These are phyloP conservation scores for Phalaenopsis hybrid DNA, from an alignment of 116 monocot species.

Conservation along the genomic window DNA sequence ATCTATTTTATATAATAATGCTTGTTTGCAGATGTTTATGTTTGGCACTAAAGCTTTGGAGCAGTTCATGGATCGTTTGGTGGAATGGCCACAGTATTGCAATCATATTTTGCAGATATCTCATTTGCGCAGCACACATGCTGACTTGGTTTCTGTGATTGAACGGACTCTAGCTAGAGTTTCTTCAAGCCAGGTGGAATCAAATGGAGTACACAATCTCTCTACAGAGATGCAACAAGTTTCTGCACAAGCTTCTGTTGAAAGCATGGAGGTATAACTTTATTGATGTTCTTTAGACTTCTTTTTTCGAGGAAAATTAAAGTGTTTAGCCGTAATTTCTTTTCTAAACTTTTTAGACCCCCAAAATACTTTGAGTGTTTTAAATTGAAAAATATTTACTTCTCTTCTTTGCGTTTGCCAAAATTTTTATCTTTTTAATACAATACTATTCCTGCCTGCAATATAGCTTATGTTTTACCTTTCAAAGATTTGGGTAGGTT, in stretches of 20 bases:
- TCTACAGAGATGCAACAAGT: constrained; percentile 49
- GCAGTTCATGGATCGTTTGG: constrained; percentile 81
- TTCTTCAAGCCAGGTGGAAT: constrained; percentile 78
- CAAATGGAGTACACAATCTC: constrained; percentile 26
- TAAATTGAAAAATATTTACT: not conserved
- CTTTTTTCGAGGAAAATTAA: not conserved
- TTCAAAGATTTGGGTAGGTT: not conserved
- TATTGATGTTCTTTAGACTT: not conserved
- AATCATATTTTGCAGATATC: constrained; percentile 97
- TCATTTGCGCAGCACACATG: constrained; percentile 79
- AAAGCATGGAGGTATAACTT: constrained; percentile 77
- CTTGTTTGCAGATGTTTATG: constrained; percentile 81
- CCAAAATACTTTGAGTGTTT: not conserved
- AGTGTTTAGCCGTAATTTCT: not conserved
- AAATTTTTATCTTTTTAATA: no score
- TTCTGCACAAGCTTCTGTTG: constrained; percentile 28
- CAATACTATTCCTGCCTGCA: not conserved
- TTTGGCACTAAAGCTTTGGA: constrained; percentile 93
- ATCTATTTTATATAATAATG: constrained; percentile 3
- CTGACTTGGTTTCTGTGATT: constrained; percentile 73
- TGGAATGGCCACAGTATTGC: constrained; percentile 97
- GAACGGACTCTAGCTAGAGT: constrained; percentile 66
- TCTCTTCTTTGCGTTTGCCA: not conserved
- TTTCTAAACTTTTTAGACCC: not conserved
- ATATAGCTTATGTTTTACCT: not conserved